Base-by-base conservation (phyloP, 495 filamentous ascomycete species). In the Amorphotheca resinae region DNA sequence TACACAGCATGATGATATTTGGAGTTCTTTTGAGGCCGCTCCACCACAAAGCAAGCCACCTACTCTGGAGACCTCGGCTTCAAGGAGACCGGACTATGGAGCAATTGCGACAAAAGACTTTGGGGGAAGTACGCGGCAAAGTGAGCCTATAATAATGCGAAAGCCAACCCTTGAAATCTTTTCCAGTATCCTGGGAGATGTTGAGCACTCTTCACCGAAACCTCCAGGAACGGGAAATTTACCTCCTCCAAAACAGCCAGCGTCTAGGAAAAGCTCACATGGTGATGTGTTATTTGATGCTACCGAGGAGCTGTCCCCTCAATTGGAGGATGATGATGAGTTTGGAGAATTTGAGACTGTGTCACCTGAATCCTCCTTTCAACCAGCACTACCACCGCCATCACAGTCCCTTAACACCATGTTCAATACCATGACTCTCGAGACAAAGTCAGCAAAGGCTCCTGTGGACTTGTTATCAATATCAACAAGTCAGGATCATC, bases 291-390 rank as follows among this genome's bases (percentile, higher is more conserved):
- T 70, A 33, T 69, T 70, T 42, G 70, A 74, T 54, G 68, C 64
- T 20, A 49, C 57, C 14, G 69, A 69, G 38, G 47, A 48, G 14
- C 47, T 53, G 14, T 45, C 52, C 8, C 48, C 59, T 20, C 61
- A 66, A 15, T 57, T 58, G 0, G 66, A 65, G 5, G 69, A 70
- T 5, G 76, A 82, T 25, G 80, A 85, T 53, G 80, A 77, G 9
- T 87, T 80, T 73, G 81, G 82, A 11, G 80, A 85, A 42, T 87
- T 87, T 50, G 82, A 82, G 52, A 68, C 69, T 11, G 72, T 44
- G 7, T 36, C 41, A 22, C 33, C 50, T n/a, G 35, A 35, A 26
- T 37, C 44, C 15, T 9, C 30, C 9, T 18, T 33, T 21, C 42
- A 42, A 35, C 37, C 22, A 2, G 38, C 3, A 16, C 33, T 25